Percentiles rank a stretch among this genome's conserved stretches.
Evolutionary conservation across 2,329 filamentous ascomycete genomes (phyloP).

Genomic region (Stemphylium lycopersici): DNA sequence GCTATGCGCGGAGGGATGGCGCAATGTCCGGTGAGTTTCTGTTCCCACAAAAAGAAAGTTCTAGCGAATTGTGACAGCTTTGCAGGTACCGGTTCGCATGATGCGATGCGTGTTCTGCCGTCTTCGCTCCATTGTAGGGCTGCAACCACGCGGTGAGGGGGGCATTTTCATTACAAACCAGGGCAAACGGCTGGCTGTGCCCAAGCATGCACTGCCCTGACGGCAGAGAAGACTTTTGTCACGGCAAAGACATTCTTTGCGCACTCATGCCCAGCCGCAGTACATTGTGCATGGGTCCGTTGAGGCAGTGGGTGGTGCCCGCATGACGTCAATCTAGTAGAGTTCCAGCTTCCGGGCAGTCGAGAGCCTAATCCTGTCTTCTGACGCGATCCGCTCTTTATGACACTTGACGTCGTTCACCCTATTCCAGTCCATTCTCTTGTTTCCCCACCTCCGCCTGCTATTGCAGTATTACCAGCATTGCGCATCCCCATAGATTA

Average conservation of each 20-base stretch:
- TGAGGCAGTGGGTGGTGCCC: conserved; percentile 1
- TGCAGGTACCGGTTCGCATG: conserved; percentile 24
- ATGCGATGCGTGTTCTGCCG: conserved; percentile 13
- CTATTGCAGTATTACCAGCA: conserved; percentile 8
- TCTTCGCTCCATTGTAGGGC: conserved; percentile 4
- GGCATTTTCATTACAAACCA: not conserved
- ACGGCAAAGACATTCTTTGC: not conserved
- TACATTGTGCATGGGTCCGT: conserved; percentile 2
- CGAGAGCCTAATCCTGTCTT: conserved; percentile 15
- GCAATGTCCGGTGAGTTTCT: conserved; percentile 19
- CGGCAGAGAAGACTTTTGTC: no score
- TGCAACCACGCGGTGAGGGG: conserved; percentile 20
- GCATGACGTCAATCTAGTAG: conserved; percentile 11
- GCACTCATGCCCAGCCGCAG: conserved; percentile 3
- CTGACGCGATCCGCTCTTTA: conserved; percentile 20
- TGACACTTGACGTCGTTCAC: conserved; percentile 21
- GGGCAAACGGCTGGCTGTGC: conserved; percentile 7
- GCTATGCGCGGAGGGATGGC: conserved; percentile 18
- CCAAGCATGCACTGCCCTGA: no score
- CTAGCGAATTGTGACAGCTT: conserved; percentile 10
- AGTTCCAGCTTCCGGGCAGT: conserved; percentile 12
- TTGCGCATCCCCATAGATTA: conserved; percentile 9
- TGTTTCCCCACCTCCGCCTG: conserved; percentile 14
- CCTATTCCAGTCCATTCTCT: conserved; percentile 17
- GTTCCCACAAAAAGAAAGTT: conserved; percentile 12